phyloP scores from a whole-genome alignment of 208 protist species.

The Pavlovales sp. region DNA sequence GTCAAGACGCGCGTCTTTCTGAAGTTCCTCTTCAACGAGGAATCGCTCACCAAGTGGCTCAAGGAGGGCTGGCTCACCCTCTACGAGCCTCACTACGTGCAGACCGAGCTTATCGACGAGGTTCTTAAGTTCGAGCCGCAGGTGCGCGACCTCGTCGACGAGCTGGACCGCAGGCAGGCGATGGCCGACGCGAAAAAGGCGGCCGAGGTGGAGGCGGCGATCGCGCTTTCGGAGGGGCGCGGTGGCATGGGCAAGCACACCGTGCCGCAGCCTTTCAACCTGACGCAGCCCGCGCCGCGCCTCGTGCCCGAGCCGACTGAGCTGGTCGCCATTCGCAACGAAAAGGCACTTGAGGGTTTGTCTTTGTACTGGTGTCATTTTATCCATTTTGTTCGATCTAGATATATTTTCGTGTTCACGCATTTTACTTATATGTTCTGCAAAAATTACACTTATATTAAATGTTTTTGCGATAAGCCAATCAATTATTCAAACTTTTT shows the following conservation, averaged over 20 bases:
- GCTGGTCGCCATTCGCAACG: no score
- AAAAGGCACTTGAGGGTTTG: no score
- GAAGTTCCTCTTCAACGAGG: conserved; percentile 29
- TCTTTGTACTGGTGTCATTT: no score
- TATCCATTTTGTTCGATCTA: no score
- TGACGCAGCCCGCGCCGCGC: conserved; percentile 18
- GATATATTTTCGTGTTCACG: no score
- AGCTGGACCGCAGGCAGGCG: neutral
- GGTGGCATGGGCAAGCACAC: conserved; percentile 3
- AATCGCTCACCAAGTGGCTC: conserved; percentile 12
- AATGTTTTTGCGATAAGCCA: no score
- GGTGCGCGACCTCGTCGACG: neutral
- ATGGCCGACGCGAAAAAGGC: neutral
- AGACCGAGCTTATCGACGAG: conserved; percentile 9
- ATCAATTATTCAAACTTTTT: no score
- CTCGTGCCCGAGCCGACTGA: conserved; percentile 4
- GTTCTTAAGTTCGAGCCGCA: neutral
- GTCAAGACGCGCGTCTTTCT: conserved; percentile 22
- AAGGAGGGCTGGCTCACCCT: conserved; percentile 20
- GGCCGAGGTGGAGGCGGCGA: neutral
- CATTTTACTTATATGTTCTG: no score
- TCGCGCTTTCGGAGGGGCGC: neutral
- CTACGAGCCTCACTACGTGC: conserved; percentile 34
- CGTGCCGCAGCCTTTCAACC: conserved; percentile 35
- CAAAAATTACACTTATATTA: no score